Percentiles rank a stretch among this genome's conserved stretches.
These are phyloP conservation scores for Hyphodiscus sp. DNA, from an alignment of 2,329 filamentous ascomycete species.

Conservation along the genomic window DNA sequence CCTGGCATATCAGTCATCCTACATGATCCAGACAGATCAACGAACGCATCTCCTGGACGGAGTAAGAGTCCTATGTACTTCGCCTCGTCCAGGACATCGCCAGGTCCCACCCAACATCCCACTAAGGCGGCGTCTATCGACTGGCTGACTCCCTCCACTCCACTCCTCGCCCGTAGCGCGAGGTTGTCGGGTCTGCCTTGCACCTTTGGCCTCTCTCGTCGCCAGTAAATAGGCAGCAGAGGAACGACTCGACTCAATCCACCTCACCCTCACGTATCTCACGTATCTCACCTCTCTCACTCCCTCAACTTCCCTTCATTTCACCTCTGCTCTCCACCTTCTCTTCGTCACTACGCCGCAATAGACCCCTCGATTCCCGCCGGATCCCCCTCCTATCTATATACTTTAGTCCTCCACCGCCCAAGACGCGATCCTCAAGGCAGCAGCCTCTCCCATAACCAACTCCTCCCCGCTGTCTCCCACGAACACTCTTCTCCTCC, in stretches of 20 bases:
- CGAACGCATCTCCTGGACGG: no score
- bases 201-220: background rate
- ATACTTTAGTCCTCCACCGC: constrained; percentile 17
- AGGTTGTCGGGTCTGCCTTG: background rate
- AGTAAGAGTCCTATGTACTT: no score
- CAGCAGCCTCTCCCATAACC: constrained; percentile 16
- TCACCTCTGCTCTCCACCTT: background rate
- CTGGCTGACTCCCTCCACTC: no score
- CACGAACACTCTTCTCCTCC: background rate
- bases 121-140: background rate
- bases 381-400: constrained; percentile 13
- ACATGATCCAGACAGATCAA: no score
- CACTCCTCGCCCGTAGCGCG: background rate
- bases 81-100: background rate
- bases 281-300: background rate
- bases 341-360: background rate
- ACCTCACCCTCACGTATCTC: constrained; percentile 8
- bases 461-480: constrained; percentile 1
- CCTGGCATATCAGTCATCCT: no score
- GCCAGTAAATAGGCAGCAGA: background rate
- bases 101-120: background rate
- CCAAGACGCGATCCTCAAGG: constrained; percentile 10
- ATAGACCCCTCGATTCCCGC: background rate
- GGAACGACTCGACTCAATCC: constrained; percentile 7
- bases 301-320: background rate